phyloP scores from a whole-genome alignment of 768 basidiomycete species.

The Suillus cothurnatus region DNA sequence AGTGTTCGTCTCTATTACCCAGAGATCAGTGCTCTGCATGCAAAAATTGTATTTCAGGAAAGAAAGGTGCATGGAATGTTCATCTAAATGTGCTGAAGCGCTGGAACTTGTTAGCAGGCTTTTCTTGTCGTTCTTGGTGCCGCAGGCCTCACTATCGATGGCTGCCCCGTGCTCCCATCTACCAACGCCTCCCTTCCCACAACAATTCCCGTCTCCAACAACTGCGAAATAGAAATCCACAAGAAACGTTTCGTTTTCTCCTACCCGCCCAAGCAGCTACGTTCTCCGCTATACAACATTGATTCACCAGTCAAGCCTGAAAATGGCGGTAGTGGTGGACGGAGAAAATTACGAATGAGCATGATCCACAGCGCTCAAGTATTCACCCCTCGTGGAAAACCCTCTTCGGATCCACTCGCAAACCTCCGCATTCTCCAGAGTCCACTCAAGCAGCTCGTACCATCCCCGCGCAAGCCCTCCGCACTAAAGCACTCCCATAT shows the following conservation, averaged over 20 bases:
- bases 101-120: constrained; percentile 45
- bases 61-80: constrained; percentile 47
- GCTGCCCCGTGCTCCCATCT: constrained; percentile 60
- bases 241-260: constrained; percentile 71
- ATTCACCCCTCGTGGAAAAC: constrained; percentile 58
- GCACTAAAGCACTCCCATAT: constrained; percentile 12
- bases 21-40: constrained; percentile 62
- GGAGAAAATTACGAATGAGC: constrained; percentile 61
- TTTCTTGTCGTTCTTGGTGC: constrained; percentile 65
- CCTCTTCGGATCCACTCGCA: constrained; percentile 57
- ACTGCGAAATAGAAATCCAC: constrained; percentile 68
- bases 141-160: constrained; percentile 61
- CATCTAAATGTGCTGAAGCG: background rate
- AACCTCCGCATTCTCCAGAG: constrained; percentile 67
- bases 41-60: constrained; percentile 64
- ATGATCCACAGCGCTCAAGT: constrained; percentile 79
- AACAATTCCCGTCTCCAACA: constrained; percentile 66
- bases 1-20: constrained; percentile 72
- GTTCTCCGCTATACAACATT: constrained; percentile 51
- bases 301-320: constrained; percentile 43
- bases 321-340: background rate
- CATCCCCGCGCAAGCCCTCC: constrained; percentile 16
- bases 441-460: constrained; percentile 25
- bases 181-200: constrained; percentile 36
- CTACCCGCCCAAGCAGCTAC: constrained; percentile 75